Conservation (phyloP, 1,284 basidiomycete species). For the Trametes versicolor region DNA sequence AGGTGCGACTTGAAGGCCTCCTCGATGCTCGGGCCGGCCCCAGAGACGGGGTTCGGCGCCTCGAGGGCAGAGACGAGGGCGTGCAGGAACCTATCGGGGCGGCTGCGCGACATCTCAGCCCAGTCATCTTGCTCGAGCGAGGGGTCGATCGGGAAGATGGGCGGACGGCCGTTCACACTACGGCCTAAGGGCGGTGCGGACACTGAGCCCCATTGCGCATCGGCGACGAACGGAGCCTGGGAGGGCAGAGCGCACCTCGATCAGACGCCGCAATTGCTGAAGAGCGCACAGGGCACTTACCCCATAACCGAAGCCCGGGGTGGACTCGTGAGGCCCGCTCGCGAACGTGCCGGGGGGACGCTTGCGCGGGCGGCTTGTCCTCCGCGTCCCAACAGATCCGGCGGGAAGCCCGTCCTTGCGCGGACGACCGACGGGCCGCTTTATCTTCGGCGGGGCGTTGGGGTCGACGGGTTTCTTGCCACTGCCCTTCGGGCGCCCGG, state of each 20-base stretch:
- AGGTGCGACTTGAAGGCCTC: constrained; percentile 80
- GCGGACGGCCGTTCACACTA: constrained; percentile 32
- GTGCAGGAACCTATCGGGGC: constrained; percentile 64
- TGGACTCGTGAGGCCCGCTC: constrained; percentile 34
- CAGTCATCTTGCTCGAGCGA: constrained; percentile 67
- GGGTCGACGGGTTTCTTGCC: constrained; percentile 59
- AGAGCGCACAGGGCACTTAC: constrained; percentile 30
- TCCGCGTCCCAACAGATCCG: constrained; percentile 55
- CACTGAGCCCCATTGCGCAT: constrained; percentile 36
- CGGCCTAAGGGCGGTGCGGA: constrained; percentile 49
- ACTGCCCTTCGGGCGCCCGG: constrained; percentile 61
- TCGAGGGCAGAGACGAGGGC: constrained; percentile 63
- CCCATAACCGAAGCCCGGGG: constrained; percentile 35
- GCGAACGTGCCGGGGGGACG: constrained; percentile 50
- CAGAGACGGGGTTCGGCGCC: constrained; percentile 65
- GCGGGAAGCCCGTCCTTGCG: constrained; percentile 68
- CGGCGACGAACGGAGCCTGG: constrained; percentile 32
- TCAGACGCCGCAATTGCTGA: constrained; percentile 8
- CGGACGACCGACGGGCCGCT: constrained; percentile 64
- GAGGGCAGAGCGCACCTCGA: neutral
- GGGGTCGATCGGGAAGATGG: constrained; percentile 56
- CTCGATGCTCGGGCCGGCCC: constrained; percentile 66
- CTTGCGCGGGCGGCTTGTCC: constrained; percentile 50
- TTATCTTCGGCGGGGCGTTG: constrained; percentile 53
- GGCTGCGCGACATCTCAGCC: constrained; percentile 61